phyloP scores from a whole-genome alignment of 2,329 filamentous ascomycete species.

The Hypoxylon sp. region DNA sequence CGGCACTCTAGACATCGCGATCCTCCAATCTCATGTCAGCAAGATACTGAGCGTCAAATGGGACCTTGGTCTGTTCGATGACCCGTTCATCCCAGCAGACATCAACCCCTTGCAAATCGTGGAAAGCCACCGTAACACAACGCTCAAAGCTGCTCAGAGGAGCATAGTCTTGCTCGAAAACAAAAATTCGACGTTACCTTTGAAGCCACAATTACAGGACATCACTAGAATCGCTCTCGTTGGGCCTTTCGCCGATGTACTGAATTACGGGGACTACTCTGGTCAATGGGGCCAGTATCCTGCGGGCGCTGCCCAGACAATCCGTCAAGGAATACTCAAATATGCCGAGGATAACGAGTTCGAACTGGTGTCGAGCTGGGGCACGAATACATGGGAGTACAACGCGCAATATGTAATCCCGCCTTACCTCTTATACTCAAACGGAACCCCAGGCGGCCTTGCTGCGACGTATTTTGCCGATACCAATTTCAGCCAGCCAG shows the following conservation, averaged over 20 bases:
- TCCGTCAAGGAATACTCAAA: constrained; percentile 53
- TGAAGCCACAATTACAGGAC: constrained; percentile 47
- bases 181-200: constrained; percentile 54
- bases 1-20: constrained; percentile 51
- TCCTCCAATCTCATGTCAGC: constrained; percentile 53
- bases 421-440: constrained; percentile 54
- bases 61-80: constrained; percentile 57
- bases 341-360: constrained; percentile 47
- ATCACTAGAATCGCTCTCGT: constrained; percentile 55
- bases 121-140: constrained; percentile 51
- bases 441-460: constrained; percentile 54
- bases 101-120: constrained; percentile 53
- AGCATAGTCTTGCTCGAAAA: constrained; percentile 59
- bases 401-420: constrained; percentile 59
- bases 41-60: constrained; percentile 57
- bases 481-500: constrained; percentile 53
- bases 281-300: constrained; percentile 57
- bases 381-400: constrained; percentile 58
- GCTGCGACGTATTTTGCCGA: constrained; percentile 56
- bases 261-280: constrained; percentile 60
- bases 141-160: constrained; percentile 57
- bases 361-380: constrained; percentile 56
- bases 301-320: constrained; percentile 53
- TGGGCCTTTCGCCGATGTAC: constrained; percentile 55
- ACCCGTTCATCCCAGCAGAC: constrained; percentile 53